Evolutionary conservation across 2,329 filamentous ascomycete species (phyloP).

Genomic region (Botryotinia convoluta): DNA sequence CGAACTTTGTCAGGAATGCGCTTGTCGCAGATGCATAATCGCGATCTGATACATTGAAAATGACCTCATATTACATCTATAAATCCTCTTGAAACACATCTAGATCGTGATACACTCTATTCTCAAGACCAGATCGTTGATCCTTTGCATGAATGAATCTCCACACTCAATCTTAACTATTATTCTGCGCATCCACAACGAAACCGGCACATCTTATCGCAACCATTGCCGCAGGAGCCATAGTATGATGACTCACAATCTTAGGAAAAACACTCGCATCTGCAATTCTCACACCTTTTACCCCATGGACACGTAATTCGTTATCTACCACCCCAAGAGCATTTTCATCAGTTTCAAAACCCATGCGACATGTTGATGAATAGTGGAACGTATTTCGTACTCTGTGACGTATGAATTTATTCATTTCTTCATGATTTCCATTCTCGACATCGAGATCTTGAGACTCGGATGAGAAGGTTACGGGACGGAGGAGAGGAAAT

Average conservation of each 20-base stretch:
- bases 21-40: neutral
- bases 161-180: neutral
- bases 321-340: slow-evolving; percentile 31
- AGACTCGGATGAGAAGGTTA: neutral
- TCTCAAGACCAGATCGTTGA: neutral
- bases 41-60: neutral
- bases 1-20: neutral
- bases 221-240: slow-evolving; percentile 30
- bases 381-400: neutral
- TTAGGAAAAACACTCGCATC: slow-evolving; percentile 32
- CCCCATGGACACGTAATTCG: slow-evolving; percentile 31
- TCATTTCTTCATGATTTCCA: neutral
- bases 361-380: slow-evolving; percentile 1
- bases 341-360: neutral
- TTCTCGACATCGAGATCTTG: slow-evolving; percentile 1
- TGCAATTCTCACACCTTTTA: slow-evolving; percentile 29
- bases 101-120: neutral
- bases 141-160: neutral
- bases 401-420: neutral
- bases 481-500: neutral
- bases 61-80: neutral
- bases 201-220: slow-evolving; percentile 28
- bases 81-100: neutral
- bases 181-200: neutral
- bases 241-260: slow-evolving; percentile 29